phyloP scores from a whole-genome alignment of 495 filamentous ascomycete genomes.

The Aspergillus nanangensis region DNA sequence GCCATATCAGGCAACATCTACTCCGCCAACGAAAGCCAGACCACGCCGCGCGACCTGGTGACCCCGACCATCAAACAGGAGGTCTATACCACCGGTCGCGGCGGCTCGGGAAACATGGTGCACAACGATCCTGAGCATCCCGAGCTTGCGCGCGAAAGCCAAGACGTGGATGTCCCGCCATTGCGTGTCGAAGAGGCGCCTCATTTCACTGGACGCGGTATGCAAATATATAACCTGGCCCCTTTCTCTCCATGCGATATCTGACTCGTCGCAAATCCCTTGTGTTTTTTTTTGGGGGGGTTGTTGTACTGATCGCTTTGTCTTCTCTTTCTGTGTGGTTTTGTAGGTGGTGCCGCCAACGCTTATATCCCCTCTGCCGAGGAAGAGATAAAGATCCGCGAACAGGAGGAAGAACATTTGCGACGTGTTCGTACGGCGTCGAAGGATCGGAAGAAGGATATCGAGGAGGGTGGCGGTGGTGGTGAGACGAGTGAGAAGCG shows the following conservation, averaged over 20 bases:
- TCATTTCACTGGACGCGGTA: conserved; percentile 46
- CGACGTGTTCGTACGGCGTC: conserved; percentile 31
- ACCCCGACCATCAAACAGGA: conserved; percentile 81
- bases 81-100: conserved; percentile 78
- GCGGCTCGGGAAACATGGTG: conserved; percentile 72
- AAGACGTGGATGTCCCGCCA: conserved; percentile 66
- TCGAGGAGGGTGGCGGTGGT: conserved; percentile 24
- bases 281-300: not conserved
- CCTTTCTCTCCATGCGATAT: not conserved
- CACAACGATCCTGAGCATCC: conserved; percentile 58
- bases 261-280: too few relatives aligned
- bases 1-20: conserved; percentile 68
- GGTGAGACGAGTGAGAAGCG: conserved; percentile 20
- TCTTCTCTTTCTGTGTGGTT: too few relatives aligned
- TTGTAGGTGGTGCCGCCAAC: conserved; percentile 41
- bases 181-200: conserved; percentile 42
- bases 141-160: conserved; percentile 67
- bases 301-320: not conserved
- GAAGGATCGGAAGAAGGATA: conserved; percentile 35
- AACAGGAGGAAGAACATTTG: conserved; percentile 34
- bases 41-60: conserved; percentile 57
- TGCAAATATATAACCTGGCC: too few relatives aligned
- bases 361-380: conserved; percentile 35
- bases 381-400: conserved; percentile 31
- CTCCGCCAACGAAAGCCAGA: conserved; percentile 42